phyloP scores from a whole-genome alignment of 176 grass and related monocot genomes.

The Triticum turgidum region DNA sequence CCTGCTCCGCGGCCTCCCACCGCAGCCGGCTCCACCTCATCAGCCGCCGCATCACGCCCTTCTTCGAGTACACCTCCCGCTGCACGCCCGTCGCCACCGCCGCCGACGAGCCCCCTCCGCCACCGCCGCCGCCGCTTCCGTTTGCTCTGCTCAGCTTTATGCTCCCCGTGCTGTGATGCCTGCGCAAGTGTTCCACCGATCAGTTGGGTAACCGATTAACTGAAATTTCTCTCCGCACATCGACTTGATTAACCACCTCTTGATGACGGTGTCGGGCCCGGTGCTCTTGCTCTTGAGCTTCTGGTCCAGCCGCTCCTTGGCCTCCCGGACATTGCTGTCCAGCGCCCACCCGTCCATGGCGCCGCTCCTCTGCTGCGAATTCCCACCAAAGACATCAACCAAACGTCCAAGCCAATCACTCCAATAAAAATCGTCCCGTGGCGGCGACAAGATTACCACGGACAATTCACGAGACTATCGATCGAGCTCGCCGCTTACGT shows the following conservation, averaged over 20 bases:
- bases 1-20: slow-evolving; percentile 62
- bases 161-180: slow-evolving; percentile 72
- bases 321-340: slow-evolving; percentile 68
- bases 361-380: slow-evolving; percentile 46
- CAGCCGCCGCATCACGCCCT: slow-evolving; percentile 52
- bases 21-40: slow-evolving; percentile 80
- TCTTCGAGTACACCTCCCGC: slow-evolving; percentile 71
- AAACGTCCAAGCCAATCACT: no score
- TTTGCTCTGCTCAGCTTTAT: slow-evolving; percentile 36
- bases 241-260: slow-evolving; percentile 30
- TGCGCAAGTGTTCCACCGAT: background rate
- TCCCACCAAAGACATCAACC: no score
- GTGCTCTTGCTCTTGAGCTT: slow-evolving; percentile 42
- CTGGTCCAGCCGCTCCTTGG: slow-evolving; percentile 86
- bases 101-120: background rate
- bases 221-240: no score
- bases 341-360: slow-evolving; percentile 59
- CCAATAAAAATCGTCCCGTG: no score
- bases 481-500: background rate
- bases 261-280: slow-evolving; percentile 32
- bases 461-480: no score
- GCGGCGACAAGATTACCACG: no score
- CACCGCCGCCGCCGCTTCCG: background rate
- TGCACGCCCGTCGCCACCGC: slow-evolving; percentile 34
- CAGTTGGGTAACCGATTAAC: background rate